Evolutionary conservation across 805 yeast genomes (phyloP).

Genomic region (Metschnikowia amazonensis): DNA sequence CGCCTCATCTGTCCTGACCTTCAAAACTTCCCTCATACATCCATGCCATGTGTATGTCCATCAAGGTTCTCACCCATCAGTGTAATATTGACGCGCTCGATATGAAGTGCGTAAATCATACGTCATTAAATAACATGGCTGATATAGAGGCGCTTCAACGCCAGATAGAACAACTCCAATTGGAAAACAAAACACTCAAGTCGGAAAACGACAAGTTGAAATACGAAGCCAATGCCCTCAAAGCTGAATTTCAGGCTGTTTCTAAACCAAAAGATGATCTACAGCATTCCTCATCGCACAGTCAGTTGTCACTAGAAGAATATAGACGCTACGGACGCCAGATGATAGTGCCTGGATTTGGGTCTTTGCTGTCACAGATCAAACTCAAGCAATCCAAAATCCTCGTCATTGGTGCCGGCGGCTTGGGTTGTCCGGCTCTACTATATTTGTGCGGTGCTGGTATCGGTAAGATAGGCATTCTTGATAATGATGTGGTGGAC

Average conservation of each 20-base stretch:
- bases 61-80: neutral
- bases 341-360: constrained; percentile 84
- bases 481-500: constrained; percentile 85
- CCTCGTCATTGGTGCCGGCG: constrained; percentile 93
- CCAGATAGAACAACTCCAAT: constrained; percentile 20
- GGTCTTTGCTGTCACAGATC: constrained; percentile 49
- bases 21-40: no score
- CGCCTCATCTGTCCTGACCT: no score
- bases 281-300: neutral
- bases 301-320: constrained; percentile 52
- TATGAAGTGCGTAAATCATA: neutral
- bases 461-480: constrained; percentile 76
- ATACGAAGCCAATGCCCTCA: constrained; percentile 5
- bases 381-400: constrained; percentile 55
- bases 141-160: constrained; percentile 22
- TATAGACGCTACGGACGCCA: constrained; percentile 88
- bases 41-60: no score
- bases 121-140: neutral
- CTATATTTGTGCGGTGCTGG: constrained; percentile 87
- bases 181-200: constrained; percentile 16
- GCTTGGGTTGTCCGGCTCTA: constrained; percentile 89
- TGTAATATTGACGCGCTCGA: neutral
- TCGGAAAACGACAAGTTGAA: constrained; percentile 8
- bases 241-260: neutral
- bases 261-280: neutral